phyloP scores from a whole-genome alignment of 768 basidiomycete species.

The Chalciporus sphaerocephalus region DNA sequence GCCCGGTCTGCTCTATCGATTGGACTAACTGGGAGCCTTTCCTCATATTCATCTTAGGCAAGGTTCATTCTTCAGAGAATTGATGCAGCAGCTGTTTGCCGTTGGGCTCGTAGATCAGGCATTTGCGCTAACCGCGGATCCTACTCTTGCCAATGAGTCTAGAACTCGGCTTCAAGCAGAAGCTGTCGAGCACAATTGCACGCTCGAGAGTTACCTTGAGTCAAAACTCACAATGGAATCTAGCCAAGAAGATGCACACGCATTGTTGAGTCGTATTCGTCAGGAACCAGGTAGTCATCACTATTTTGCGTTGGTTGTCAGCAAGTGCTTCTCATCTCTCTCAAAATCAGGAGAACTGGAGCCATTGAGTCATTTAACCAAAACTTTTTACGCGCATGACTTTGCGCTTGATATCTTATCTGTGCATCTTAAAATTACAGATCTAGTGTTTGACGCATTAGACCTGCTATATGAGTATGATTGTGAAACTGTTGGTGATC shows the following conservation, averaged over 20 bases:
- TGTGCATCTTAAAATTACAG: slow-evolving; percentile 59
- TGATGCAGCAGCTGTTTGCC: slow-evolving; percentile 49
- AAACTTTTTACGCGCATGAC: slow-evolving; percentile 56
- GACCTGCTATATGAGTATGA: slow-evolving; percentile 67
- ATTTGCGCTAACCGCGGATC: slow-evolving; percentile 50
- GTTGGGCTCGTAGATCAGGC: slow-evolving; percentile 52
- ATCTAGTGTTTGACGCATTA: slow-evolving; percentile 60
- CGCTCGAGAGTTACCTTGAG: slow-evolving; percentile 55
- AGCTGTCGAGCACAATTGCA: slow-evolving; percentile 54
- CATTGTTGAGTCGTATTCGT: slow-evolving; percentile 41
- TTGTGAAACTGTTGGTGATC: slow-evolving; percentile 83
- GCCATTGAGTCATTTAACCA: slow-evolving; percentile 65
- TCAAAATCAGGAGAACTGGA: slow-evolving; percentile 59
- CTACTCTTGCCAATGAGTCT: slow-evolving; percentile 45
- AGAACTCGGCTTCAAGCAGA: slow-evolving; percentile 51
- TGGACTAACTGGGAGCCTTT: neutral
- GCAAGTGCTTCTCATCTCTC: slow-evolving; percentile 58
- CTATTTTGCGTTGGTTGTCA: slow-evolving; percentile 51
- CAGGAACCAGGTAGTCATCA: slow-evolving; percentile 55
- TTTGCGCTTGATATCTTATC: slow-evolving; percentile 63
- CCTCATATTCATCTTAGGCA: slow-evolving; percentile 20
- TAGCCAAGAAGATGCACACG: slow-evolving; percentile 34
- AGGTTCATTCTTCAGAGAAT: slow-evolving; percentile 24
- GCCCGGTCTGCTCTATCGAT: slow-evolving; percentile 10
- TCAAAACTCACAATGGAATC: slow-evolving; percentile 53